phyloP scores from a whole-genome alignment of 176 grass and related monocot species.

The Ananas comosus region DNA sequence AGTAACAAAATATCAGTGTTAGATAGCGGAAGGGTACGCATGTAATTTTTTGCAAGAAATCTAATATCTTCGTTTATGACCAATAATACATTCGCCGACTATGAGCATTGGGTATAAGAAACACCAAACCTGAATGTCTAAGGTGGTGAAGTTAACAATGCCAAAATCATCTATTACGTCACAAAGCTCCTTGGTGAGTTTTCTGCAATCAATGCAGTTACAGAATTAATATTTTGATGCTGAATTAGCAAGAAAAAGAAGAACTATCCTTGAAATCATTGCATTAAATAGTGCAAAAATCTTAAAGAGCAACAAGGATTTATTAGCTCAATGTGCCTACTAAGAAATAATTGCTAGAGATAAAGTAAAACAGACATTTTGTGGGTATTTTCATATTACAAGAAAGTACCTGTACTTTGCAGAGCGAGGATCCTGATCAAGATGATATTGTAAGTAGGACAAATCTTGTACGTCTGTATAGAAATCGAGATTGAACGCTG shows the following conservation, averaged over 20 bases:
- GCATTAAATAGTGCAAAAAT: neutral
- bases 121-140: conserved; percentile 70
- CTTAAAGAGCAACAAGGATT: neutral
- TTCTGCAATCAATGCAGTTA: conserved; percentile 36
- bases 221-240: neutral
- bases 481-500: conserved; percentile 93
- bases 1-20: too few species aligned
- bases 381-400: neutral
- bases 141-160: conserved; percentile 81
- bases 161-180: conserved; percentile 69
- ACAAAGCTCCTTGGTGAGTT: conserved; percentile 92
- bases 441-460: conserved; percentile 69
- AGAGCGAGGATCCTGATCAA: conserved; percentile 91
- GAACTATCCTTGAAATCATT: neutral
- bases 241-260: neutral
- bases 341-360: neutral
- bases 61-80: neutral
- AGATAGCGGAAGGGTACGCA: too few species aligned
- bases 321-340: neutral
- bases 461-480: conserved; percentile 95
- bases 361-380: neutral
- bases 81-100: conserved; percentile 15
- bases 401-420: conserved; percentile 65
- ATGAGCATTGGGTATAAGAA: neutral
- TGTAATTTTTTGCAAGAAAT: too few species aligned